Evolutionary conservation across 2,329 filamentous ascomycete genomes (phyloP).

Genomic region (Fonsecaea monophora): DNA sequence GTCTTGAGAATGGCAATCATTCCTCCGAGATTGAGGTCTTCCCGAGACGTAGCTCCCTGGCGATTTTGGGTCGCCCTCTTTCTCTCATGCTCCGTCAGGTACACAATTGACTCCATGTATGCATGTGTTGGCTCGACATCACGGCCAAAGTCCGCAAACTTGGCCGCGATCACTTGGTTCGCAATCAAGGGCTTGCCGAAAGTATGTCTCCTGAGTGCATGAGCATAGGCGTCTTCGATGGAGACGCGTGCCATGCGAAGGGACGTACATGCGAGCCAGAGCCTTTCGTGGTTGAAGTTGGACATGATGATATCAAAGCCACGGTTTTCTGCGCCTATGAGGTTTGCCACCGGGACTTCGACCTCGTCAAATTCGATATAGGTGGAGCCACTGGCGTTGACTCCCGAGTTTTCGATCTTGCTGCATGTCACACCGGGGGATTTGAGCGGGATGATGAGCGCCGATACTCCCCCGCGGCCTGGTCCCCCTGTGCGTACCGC

Average conservation of each 20-base stretch:
- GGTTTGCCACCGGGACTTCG: slow-evolving; percentile 81
- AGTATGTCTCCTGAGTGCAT: slow-evolving; percentile 61
- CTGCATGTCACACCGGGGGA: slow-evolving; percentile 88
- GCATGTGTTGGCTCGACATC: slow-evolving; percentile 64
- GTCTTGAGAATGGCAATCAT: slow-evolving; percentile 75
- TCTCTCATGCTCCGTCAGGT: slow-evolving; percentile 29
- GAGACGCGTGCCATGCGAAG: slow-evolving; percentile 66
- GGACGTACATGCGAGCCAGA: slow-evolving; percentile 63
- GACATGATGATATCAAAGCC: slow-evolving; percentile 36
- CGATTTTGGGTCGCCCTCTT: slow-evolving; percentile 5
- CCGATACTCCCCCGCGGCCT: slow-evolving; percentile 88
- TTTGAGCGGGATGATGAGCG: slow-evolving; percentile 90
- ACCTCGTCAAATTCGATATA: slow-evolving; percentile 79
- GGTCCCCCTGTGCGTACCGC: slow-evolving; percentile 78
- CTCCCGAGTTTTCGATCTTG: slow-evolving; percentile 99
- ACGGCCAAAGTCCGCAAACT: slow-evolving; percentile 61
- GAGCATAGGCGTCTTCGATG: slow-evolving; percentile 59
- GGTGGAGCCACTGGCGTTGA: slow-evolving; percentile 81
- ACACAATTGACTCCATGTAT: slow-evolving; percentile 48
- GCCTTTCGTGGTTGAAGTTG: slow-evolving; percentile 66
- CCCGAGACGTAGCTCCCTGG: neutral
- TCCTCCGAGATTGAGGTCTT: slow-evolving; percentile 61
- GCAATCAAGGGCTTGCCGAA: slow-evolving; percentile 64
- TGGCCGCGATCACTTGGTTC: slow-evolving; percentile 64
- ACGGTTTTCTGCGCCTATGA: slow-evolving; percentile 79